Evolutionary conservation across 306 rosid genomes (phyloP).

Genomic region (Glycine tomentella): DNA sequence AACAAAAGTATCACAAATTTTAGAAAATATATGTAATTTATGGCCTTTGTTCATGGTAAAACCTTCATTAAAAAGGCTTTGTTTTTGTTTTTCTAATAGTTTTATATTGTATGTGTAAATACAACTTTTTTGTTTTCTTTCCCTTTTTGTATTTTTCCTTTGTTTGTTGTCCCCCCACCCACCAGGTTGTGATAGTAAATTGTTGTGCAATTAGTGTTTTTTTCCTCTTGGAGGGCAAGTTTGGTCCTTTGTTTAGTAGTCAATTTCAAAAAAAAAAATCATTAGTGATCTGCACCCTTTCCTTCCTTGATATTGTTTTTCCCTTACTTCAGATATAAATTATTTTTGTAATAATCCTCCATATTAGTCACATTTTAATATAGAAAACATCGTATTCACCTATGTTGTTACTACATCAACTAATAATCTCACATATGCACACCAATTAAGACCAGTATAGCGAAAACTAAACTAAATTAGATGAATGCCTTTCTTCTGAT

Average conservation of each 20-base stretch:
- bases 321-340: background rate
- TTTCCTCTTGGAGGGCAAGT: background rate
- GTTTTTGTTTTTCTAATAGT: background rate
- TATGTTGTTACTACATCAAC: background rate
- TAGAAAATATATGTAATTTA: conserved; percentile 24
- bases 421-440: background rate
- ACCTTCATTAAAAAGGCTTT: conserved; percentile 1
- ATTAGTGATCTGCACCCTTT: background rate
- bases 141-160: no score
- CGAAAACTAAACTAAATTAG: background rate
- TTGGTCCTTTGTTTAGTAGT: background rate
- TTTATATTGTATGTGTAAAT: conserved; percentile 36
- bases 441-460: background rate
- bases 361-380: background rate
- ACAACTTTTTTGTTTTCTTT: background rate
- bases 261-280: background rate
- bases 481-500: background rate
- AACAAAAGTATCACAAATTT: conserved; percentile 14
- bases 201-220: background rate
- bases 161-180: background rate
- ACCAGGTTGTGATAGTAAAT: background rate
- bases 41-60: conserved; percentile 18
- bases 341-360: background rate
- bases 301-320: conserved; percentile 8
- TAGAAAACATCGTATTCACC: conserved; percentile 9